A percentile compares a stretch with the other conserved stretches of the same genome.
These are phyloP conservation scores for Telfairia occidentalis DNA, from an alignment of 331 rosid genomes.

Conservation along the genomic window DNA sequence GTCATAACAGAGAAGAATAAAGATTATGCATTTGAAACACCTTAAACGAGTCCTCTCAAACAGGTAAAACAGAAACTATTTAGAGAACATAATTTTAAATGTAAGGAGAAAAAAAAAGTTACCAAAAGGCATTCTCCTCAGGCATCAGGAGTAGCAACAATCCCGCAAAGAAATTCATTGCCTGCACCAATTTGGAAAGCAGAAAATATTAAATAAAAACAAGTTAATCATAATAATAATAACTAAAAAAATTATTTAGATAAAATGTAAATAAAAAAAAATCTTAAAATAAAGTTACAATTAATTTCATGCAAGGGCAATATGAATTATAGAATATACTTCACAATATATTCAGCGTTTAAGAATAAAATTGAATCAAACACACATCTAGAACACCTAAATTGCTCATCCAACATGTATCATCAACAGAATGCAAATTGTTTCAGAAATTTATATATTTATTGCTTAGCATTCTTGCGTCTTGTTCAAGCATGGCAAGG, in stretches of 20 bases:
- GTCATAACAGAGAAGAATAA: not conserved
- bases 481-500: not conserved
- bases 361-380: not conserved
- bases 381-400: not conserved
- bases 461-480: not conserved
- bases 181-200: slow-evolving; percentile 46
- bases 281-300: not conserved
- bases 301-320: not conserved
- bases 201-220: slow-evolving; percentile 13
- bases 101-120: slow-evolving; percentile 15
- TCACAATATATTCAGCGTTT: not conserved
- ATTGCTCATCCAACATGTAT: not conserved
- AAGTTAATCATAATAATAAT: not conserved
- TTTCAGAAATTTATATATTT: not conserved
- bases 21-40: not conserved
- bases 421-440: not conserved
- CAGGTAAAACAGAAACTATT: not conserved
- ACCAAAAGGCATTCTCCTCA: slow-evolving; percentile 97
- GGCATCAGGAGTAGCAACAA: slow-evolving; percentile 82
- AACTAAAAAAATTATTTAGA: not conserved
- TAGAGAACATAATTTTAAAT: not conserved
- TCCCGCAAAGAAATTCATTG: slow-evolving; percentile 95
- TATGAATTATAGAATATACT: not conserved
- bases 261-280: not conserved
- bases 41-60: not conserved